These are phyloP conservation scores for Phytophthora boehmeriae DNA, from an alignment of 352 stramenopile species.

Conservation along the genomic window DNA sequence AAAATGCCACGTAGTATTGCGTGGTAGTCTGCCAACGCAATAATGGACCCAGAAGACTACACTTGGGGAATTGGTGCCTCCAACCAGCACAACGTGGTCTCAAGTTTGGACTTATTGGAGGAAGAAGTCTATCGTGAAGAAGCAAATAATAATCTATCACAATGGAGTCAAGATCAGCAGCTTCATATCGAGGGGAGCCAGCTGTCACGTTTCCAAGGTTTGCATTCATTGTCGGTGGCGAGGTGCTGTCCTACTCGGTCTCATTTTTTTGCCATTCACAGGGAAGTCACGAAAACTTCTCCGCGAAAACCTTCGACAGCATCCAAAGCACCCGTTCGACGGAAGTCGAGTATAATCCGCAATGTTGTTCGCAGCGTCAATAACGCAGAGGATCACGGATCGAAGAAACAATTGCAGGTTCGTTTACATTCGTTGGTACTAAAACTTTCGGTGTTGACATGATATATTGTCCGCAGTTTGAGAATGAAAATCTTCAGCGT, in stretches of 20 bases:
- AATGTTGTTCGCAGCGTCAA: slow-evolving; percentile 20
- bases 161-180: slow-evolving; percentile 19
- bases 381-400: slow-evolving; percentile 31
- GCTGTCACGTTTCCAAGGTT: slow-evolving; percentile 29
- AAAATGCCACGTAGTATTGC: not conserved
- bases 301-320: slow-evolving; percentile 24
- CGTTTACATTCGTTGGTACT: not conserved
- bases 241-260: no score
- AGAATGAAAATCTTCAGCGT: slow-evolving; percentile 28
- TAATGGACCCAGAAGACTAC: slow-evolving; percentile 23
- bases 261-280: not conserved
- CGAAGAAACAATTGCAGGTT: slow-evolving; percentile 29
- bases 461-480: slow-evolving; percentile 7
- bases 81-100: slow-evolving; percentile 22
- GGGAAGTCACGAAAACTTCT: slow-evolving; percentile 25
- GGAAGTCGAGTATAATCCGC: slow-evolving; percentile 11
- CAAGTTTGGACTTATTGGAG: slow-evolving; percentile 30
- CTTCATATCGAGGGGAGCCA: slow-evolving; percentile 37
- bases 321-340: slow-evolving; percentile 6
- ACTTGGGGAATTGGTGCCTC: slow-evolving; percentile 6
- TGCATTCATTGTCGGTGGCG: not conserved
- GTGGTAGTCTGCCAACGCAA: not conserved
- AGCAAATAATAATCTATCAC: slow-evolving; percentile 5
- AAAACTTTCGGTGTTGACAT: not conserved
- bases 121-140: slow-evolving; percentile 27